A percentile compares a stretch with the other conserved stretches of the same genome.
Conservation (phyloP, 768 basidiomycete species). For the Termitomyces sp. region DNA sequence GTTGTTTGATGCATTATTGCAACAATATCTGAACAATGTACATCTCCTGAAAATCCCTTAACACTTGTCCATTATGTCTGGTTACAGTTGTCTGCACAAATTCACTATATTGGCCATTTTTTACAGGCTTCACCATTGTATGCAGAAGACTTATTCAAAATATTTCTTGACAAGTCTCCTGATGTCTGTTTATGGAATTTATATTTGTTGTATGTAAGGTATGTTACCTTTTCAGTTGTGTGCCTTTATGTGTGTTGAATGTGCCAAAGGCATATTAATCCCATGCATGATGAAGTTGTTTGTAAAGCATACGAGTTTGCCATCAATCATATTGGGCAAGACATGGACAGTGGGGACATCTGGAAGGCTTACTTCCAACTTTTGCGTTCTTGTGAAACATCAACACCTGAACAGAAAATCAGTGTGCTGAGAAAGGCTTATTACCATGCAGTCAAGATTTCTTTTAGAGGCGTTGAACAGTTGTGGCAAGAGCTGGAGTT, state of each 20-base stretch:
- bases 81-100: constrained; percentile 72
- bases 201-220: constrained; percentile 92
- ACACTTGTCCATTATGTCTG: constrained; percentile 6
- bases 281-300: constrained; percentile 71
- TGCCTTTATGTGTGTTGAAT: not conserved
- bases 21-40: constrained; percentile 89
- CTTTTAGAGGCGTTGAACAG: constrained; percentile 86
- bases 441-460: constrained; percentile 90
- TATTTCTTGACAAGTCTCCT: constrained; percentile 79
- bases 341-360: constrained; percentile 87
- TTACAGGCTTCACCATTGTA: constrained; percentile 60
- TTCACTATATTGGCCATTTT: constrained; percentile 78
- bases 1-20: constrained; percentile 78
- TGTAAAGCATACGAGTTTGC: constrained; percentile 92
- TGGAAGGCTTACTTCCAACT: constrained; percentile 95
- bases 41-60: constrained; percentile 31
- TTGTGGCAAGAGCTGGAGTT: constrained; percentile 93
- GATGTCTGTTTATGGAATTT: constrained; percentile 90
- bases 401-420: constrained; percentile 94
- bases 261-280: constrained; percentile 55
- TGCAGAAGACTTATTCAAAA: constrained; percentile 84
- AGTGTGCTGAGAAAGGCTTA: constrained; percentile 88
- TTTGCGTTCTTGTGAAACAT: constrained; percentile 70
- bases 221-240: constrained; percentile 26
- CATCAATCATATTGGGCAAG: constrained; percentile 80